Conservation (phyloP, 176 grass and related monocot genomes). For the Oryza australiensis region DNA sequence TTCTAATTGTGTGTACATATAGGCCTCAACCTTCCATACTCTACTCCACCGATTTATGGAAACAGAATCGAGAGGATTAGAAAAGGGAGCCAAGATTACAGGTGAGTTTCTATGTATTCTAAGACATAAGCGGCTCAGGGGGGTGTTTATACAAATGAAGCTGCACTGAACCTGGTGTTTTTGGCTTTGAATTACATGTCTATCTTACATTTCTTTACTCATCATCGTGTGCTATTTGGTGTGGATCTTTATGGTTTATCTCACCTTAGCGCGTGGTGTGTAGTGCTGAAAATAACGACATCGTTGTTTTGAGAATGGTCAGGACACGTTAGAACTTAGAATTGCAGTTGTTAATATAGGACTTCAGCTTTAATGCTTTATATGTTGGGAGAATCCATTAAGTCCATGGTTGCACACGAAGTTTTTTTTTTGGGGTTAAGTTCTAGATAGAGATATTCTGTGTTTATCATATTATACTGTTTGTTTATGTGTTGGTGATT, state of each 20-base stretch:
- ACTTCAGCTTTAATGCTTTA: neutral
- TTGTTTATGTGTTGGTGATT: neutral
- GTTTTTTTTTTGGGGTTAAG: no score
- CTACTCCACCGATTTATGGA: no score
- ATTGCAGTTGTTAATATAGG: neutral
- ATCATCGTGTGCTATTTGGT: neutral
- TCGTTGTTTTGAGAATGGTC: neutral
- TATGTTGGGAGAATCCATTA: neutral
- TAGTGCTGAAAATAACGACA: constrained; percentile 1
- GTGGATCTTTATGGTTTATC: neutral
- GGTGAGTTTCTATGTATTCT: no score
- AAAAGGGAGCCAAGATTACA: no score
- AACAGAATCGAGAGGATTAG: no score
- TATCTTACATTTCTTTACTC: constrained; percentile 17
- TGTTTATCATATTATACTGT: neutral
- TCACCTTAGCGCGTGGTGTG: neutral
- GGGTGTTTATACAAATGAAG: neutral
- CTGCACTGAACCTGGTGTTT: neutral
- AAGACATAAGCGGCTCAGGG: no score
- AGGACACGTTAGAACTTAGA: no score
- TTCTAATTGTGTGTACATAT: no score
- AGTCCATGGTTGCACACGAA: neutral
- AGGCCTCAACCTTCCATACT: no score
- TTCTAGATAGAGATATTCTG: neutral
- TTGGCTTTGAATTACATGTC: neutral